A percentile compares a stretch with the other conserved stretches of the same genome.
Conservation (phyloP, 2,329 filamentous ascomycete genomes). For the Ceratocystis lukuohia region DNA sequence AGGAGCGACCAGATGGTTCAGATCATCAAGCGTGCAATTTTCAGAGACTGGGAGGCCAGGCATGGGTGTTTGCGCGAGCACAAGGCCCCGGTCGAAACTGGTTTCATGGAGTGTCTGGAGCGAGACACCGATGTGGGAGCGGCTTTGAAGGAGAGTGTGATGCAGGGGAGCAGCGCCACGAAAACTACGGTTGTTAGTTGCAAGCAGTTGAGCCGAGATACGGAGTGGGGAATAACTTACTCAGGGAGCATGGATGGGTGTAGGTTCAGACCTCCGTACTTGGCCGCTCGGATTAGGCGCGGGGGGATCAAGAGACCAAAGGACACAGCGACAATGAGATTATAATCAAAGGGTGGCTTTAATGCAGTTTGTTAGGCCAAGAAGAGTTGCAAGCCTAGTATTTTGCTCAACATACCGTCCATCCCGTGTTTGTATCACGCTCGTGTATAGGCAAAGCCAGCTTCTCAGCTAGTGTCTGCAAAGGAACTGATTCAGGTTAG, state of each 20-base stretch:
- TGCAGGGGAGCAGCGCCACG: constrained; percentile 78
- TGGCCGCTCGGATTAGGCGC: constrained; percentile 53
- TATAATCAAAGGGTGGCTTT: constrained; percentile 47
- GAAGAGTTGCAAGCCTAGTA: constrained; percentile 1
- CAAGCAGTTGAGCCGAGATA: neutral
- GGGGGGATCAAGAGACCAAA: constrained; percentile 83
- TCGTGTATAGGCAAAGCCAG: constrained; percentile 58
- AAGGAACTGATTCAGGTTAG: constrained; percentile 41
- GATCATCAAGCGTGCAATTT: constrained; percentile 31
- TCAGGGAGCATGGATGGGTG: constrained; percentile 86
- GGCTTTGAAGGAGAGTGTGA: constrained; percentile 57
- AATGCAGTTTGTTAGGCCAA: neutral
- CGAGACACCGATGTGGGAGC: constrained; percentile 56
- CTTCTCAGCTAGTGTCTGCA: constrained; percentile 50
- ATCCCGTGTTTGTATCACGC: constrained; percentile 68
- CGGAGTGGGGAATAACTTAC: constrained; percentile 31
- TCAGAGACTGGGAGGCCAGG: constrained; percentile 42
- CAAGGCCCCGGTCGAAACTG: constrained; percentile 63
- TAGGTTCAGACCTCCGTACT: constrained; percentile 82
- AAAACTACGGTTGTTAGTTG: constrained; percentile 38
- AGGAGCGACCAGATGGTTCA: constrained; percentile 40
- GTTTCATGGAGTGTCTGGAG: constrained; percentile 72
- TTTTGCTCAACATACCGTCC: constrained; percentile 44
- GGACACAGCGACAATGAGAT: constrained; percentile 82
- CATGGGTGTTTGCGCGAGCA: constrained; percentile 55